Conservation (phyloP, 116 monocot genomes). For the Trichopus zeylanicus region DNA sequence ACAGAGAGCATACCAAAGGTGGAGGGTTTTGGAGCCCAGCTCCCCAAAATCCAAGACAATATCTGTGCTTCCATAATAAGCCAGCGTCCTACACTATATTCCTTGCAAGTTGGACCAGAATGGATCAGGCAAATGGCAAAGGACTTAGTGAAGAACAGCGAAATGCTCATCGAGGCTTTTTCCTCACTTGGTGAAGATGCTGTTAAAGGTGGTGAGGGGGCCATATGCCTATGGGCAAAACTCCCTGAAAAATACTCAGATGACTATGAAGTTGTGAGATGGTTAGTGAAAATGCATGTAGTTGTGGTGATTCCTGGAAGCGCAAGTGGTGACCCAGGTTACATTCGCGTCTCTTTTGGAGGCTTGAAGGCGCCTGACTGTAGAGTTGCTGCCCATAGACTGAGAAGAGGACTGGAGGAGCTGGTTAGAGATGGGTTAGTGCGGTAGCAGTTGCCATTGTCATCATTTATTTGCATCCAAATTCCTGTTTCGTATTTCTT, state of each 20-base stretch:
- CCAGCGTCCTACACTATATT: slow-evolving; percentile 73
- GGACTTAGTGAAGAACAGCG: slow-evolving; percentile 70
- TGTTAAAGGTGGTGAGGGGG: slow-evolving; percentile 90
- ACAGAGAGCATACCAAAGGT: slow-evolving; percentile 90
- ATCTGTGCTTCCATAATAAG: slow-evolving; percentile 90
- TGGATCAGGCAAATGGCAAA: slow-evolving; percentile 68
- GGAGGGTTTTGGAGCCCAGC: slow-evolving; percentile 47
- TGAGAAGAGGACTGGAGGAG: slow-evolving; percentile 70
- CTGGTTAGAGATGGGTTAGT: slow-evolving; percentile 79
- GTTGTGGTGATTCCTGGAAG: slow-evolving; percentile 85
- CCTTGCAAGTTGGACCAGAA: slow-evolving; percentile 60
- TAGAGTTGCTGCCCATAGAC: slow-evolving; percentile 43
- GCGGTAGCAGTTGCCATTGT: slow-evolving; percentile 6
- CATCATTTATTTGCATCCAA: not conserved
- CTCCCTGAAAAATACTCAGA: slow-evolving; percentile 64
- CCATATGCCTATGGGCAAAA: slow-evolving; percentile 95
- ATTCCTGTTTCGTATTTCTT: no score
- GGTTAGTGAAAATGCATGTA: slow-evolving; percentile 68
- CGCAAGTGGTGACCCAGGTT: slow-evolving; percentile 71
- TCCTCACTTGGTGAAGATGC: slow-evolving; percentile 68
- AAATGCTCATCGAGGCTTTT: slow-evolving; percentile 54
- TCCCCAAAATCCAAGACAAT: slow-evolving; percentile 98
- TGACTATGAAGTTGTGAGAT: slow-evolving; percentile 80
- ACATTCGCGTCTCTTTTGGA: slow-evolving; percentile 79
- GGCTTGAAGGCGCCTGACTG: slow-evolving; percentile 73